Base-by-base conservation (phyloP, 768 basidiomycete genomes). In the Albatrellus ellisii region DNA sequence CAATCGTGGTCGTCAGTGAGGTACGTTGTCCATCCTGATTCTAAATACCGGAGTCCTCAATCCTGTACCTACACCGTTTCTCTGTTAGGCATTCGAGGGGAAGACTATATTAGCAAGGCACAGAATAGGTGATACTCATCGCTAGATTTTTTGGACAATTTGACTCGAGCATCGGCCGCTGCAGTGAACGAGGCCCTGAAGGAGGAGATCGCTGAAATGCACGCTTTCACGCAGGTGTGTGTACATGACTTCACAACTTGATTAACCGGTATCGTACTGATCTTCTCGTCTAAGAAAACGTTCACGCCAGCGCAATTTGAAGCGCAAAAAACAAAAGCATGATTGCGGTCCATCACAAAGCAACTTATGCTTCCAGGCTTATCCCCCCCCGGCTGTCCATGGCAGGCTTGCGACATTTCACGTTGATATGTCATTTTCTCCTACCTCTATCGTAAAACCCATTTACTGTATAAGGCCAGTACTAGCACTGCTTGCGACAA, bases 171-270 rank as follows among this genome's bases (percentile, higher is more conserved):
- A 6, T 42, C 41, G 11, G 14, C 36, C 31, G 39, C 18, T 40
- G 3, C 46, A 89, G 86, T 90, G 44, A 88, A 89, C 52, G 78
- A 85, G 18, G 54, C 78, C 7, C 56, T 90, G 53, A 88, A 83
- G 61, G 62, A 62, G 2, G 67, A 87, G 51, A 87, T 90, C 43
- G 65, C 79, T 0, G 73, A 79, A 43, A 78, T 90, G 71, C 86
- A 90, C 52, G 86, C 87, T 4, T 90, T 90, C 59, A 86, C 86
- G 11, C 86, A 90, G 76, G 87, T 86, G 49, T 40, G 62, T 20
- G 4, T 26, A 14, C 14, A 20, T 8, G 9, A 38, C 24, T 11
- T 18, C 36, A n/a, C n/a, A n/a, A n/a, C 40, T 24, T 26, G 28
- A n/a, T 20, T 4, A 18, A 11, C 18, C 15, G 26, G 18, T 31